Conservation (phyloP, 2,329 filamentous ascomycete species). For the Colletotrichum eleusines region DNA sequence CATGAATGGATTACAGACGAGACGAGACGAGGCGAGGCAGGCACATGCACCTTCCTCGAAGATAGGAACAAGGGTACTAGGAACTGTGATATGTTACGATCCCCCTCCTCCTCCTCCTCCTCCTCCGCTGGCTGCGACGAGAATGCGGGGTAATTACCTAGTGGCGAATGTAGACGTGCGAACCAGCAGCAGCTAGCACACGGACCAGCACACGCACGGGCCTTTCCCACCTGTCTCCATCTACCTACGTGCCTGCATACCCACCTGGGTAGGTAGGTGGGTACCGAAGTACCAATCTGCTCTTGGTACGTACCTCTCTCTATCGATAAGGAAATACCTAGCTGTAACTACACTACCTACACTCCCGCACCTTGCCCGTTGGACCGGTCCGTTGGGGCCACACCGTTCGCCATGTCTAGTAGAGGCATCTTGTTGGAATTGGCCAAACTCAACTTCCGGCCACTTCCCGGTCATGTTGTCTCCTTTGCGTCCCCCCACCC, state of each 20-base stretch:
- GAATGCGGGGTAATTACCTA: conserved; percentile 39
- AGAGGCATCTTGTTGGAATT: conserved; percentile 32
- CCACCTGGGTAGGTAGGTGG: background rate
- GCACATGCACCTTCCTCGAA: too few species aligned
- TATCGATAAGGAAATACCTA: conserved; percentile 4
- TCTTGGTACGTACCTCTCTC: background rate
- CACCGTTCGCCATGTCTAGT: conserved; percentile 21
- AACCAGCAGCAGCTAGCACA: too few species aligned
- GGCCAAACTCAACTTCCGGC: background rate
- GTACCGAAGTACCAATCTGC: background rate
- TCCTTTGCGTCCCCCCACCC: background rate
- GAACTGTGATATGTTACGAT: too few species aligned
- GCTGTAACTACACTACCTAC: too few species aligned
- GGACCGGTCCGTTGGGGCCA: conserved; percentile 16
- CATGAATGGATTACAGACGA: background rate
- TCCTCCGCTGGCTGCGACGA: conserved; percentile 16
- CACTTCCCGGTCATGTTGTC: conserved; percentile 14
- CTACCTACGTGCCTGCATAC: too few species aligned
- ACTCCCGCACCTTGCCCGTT: background rate
- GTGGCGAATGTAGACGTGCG: too few species aligned
- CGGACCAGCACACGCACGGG: too few species aligned
- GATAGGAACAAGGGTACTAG: too few species aligned
- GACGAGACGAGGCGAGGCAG: background rate
- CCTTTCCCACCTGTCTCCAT: too few species aligned
- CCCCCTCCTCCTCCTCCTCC: background rate